phyloP scores from a whole-genome alignment of 2,329 filamentous ascomycete species.

The Penicillium oxalicum region DNA sequence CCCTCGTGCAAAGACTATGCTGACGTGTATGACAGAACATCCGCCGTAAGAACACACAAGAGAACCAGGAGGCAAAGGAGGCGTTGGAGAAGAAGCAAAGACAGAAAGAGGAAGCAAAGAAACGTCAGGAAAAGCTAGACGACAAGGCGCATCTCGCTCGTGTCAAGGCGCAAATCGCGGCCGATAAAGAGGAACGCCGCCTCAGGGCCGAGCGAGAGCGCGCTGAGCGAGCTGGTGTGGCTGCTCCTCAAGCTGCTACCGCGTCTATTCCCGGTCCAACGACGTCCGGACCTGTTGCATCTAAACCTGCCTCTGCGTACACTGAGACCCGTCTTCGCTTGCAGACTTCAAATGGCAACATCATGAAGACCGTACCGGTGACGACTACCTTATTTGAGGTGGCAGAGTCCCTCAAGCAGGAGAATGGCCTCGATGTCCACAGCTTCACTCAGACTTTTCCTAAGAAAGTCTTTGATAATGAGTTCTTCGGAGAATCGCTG shows the following conservation, averaged over 20 bases:
- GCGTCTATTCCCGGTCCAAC: conserved; percentile 37
- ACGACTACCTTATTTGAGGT: conserved; percentile 93
- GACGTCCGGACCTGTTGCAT: conserved; percentile 43
- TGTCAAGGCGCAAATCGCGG: conserved; percentile 89
- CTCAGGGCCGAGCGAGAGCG: conserved; percentile 80
- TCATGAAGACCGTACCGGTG: conserved; percentile 81
- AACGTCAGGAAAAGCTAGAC: conserved; percentile 79
- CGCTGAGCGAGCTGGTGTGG: conserved; percentile 73
- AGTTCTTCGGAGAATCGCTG: conserved; percentile 84
- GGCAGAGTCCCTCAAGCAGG: conserved; percentile 65
- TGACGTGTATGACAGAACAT: conserved; percentile 47
- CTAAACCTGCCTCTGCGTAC: conserved; percentile 64
- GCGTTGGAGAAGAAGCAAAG: conserved; percentile 82
- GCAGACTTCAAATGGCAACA: conserved; percentile 67
- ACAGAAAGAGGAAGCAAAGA: conserved; percentile 81
- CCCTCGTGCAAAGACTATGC: background rate
- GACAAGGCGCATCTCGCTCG: conserved; percentile 81
- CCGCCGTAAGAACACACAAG: conserved; percentile 80
- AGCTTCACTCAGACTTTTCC: conserved; percentile 86
- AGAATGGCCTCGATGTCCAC: conserved; percentile 63
- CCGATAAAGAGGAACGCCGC: conserved; percentile 83
- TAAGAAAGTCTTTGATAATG: conserved; percentile 65
- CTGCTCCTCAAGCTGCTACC: conserved; percentile 45
- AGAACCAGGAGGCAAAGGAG: conserved; percentile 84
- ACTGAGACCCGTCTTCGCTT: conserved; percentile 76